Conservation (phyloP, 805 yeast species). For the Komagataella mondaviorum region DNA sequence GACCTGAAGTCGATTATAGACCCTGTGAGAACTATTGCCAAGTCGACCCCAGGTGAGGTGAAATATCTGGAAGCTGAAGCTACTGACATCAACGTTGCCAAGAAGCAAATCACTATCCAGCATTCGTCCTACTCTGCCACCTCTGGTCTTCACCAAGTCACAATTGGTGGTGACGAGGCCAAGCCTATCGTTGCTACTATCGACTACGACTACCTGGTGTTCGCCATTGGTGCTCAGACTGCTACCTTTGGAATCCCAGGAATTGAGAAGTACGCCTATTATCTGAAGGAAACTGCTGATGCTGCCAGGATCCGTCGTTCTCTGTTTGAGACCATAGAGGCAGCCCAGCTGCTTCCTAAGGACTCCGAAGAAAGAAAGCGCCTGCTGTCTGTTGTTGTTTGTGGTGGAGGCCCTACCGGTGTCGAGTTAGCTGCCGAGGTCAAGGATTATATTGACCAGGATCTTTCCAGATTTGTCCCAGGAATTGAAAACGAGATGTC, state of each 20-base stretch:
- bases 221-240: constrained; percentile 93
- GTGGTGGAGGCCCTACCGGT: constrained; percentile 99
- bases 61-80: constrained; percentile 86
- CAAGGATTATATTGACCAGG: constrained; percentile 89
- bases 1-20: constrained; percentile 87
- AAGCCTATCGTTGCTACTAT: constrained; percentile 30
- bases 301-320: constrained; percentile 73
- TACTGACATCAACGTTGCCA: constrained; percentile 61
- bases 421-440: constrained; percentile 95
- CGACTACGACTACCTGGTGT: constrained; percentile 71
- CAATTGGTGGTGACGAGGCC: constrained; percentile 10
- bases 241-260: constrained; percentile 94
- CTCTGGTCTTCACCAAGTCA: neutral
- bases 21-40: constrained; percentile 79
- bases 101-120: constrained; percentile 50
- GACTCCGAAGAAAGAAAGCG: constrained; percentile 68
- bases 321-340: constrained; percentile 79
- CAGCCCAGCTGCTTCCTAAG: constrained; percentile 69
- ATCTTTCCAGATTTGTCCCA: constrained; percentile 81
- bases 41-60: constrained; percentile 64
- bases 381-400: constrained; percentile 77
- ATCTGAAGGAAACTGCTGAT: constrained; percentile 82
- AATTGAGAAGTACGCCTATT: constrained; percentile 77
- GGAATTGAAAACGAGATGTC: constrained; percentile 68
- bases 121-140: constrained; percentile 25